Evolutionary conservation across 176 grass and related monocot species (phyloP).

Genomic region (Tillandsia leiboldiana): DNA sequence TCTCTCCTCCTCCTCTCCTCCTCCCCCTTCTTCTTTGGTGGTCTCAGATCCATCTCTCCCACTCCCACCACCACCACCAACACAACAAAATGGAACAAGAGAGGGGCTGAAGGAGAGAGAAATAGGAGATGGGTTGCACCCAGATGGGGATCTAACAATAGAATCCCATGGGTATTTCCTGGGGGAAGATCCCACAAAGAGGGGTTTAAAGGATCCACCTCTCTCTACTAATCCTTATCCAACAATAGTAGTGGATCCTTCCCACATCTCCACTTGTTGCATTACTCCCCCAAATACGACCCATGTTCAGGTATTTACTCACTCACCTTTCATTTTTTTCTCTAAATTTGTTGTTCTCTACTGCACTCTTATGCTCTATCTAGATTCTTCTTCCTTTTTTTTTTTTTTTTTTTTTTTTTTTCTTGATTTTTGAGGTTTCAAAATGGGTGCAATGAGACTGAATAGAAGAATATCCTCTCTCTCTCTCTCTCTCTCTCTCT

Average conservation of each 20-base stretch:
- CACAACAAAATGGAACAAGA: slow-evolving; percentile 1
- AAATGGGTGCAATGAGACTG: neutral
- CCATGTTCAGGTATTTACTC: neutral
- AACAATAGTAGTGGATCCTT: neutral
- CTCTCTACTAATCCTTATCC: neutral
- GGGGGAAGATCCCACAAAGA: slow-evolving; percentile 32
- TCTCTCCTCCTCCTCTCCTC: slow-evolving; percentile 2
- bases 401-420: neutral
- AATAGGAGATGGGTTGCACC: slow-evolving; percentile 30
- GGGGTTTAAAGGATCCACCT: neutral
- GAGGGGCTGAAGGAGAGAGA: neutral
- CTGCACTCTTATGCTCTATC: slow-evolving; percentile 20
- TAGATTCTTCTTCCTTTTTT: slow-evolving; percentile 4
- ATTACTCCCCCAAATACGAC: neutral
- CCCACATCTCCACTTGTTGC: slow-evolving; percentile 8
- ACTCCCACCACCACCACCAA: neutral
- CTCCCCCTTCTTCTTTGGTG: too few species aligned
- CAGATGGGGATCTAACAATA: slow-evolving; percentile 34
- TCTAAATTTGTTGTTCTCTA: neutral
- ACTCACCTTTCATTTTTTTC: neutral
- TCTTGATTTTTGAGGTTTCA: neutral
- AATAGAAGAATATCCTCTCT: too few species aligned
- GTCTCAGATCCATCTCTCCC: slow-evolving; percentile 42
- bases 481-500: too few species aligned
- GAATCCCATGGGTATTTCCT: slow-evolving; percentile 12